phyloP scores from a whole-genome alignment of 495 filamentous ascomycete genomes.

The Lasiosphaeris hirsuta region DNA sequence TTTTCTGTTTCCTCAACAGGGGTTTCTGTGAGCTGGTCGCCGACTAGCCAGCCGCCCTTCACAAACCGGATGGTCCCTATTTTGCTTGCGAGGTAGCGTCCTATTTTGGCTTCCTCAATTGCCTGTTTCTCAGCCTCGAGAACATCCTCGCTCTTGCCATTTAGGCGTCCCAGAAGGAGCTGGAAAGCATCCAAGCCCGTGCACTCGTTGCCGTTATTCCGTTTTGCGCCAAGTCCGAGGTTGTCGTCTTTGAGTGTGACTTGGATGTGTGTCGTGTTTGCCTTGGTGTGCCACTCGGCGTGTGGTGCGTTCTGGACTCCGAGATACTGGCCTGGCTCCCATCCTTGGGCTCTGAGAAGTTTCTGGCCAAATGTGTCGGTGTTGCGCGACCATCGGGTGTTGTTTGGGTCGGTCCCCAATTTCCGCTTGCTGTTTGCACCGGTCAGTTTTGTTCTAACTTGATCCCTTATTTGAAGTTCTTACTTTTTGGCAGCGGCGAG shows the following conservation, averaged over 20 bases:
- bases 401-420: constrained; percentile 86
- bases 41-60: constrained; percentile 71
- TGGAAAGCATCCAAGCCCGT: constrained; percentile 81
- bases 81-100: constrained; percentile 63
- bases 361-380: constrained; percentile 80
- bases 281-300: constrained; percentile 67
- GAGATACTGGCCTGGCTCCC: constrained; percentile 78
- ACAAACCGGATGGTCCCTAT: constrained; percentile 78
- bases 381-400: constrained; percentile 83
- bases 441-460: constrained; percentile 19
- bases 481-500: constrained; percentile 73
- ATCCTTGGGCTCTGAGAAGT: constrained; percentile 82
- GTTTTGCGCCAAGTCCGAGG: constrained; percentile 78
- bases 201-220: constrained; percentile 64
- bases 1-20: constrained; percentile 4
- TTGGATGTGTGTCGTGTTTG: constrained; percentile 72
- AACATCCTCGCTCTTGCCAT: constrained; percentile 73
- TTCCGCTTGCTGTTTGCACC: constrained; percentile 63
- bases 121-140: constrained; percentile 62
- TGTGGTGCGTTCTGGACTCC: constrained; percentile 72
- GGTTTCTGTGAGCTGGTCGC: constrained; percentile 44
- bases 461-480: constrained; percentile 12
- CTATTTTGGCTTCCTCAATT: constrained; percentile 60
- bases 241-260: constrained; percentile 84
- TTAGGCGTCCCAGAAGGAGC: constrained; percentile 78